A percentile compares a stretch with the other conserved stretches of the same genome.
Conservation (phyloP, 179 eudicot genomes). For the Beta lomatogona region DNA sequence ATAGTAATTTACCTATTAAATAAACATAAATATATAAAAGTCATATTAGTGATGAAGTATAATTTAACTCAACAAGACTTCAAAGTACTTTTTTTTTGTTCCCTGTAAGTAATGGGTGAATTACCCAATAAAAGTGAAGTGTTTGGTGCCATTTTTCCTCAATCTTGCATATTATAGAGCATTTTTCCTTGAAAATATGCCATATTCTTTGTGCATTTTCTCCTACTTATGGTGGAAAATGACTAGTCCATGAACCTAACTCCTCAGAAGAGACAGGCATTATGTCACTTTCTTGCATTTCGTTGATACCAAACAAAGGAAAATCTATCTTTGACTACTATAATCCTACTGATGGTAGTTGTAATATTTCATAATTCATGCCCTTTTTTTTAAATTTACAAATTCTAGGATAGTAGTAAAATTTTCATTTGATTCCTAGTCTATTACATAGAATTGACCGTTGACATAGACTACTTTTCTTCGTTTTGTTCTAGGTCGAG, state of each 20-base stretch:
- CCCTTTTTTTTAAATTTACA: not conserved
- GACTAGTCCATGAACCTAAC: not conserved
- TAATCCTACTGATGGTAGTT: not conserved
- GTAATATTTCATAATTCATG: not conserved
- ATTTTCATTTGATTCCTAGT: slow-evolving; percentile 5
- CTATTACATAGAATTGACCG: not conserved
- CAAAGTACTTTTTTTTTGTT: too few relatives aligned
- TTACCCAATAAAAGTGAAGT: too few relatives aligned
- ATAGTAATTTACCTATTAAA: too few relatives aligned
- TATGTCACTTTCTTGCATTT: not conserved
- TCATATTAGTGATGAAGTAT: too few relatives aligned
- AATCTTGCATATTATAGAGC: too few relatives aligned
- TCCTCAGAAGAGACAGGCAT: not conserved
- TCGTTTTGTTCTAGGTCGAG: too few relatives aligned
- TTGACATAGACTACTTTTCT: not conserved
- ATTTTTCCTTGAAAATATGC: too few relatives aligned
- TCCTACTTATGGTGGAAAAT: not conserved
- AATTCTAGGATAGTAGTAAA: too few relatives aligned
- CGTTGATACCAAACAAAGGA: not conserved
- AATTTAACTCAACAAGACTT: too few relatives aligned
- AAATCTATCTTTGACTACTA: not conserved
- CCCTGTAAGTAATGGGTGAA: too few relatives aligned
- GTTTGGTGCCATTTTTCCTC: too few relatives aligned
- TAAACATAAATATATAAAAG: too few relatives aligned
- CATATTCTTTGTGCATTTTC: not conserved